A percentile compares a stretch with the other conserved stretches of the same genome.
These are phyloP conservation scores for Solanum microdontum DNA, from an alignment of 257 asterid species.

Conservation along the genomic window DNA sequence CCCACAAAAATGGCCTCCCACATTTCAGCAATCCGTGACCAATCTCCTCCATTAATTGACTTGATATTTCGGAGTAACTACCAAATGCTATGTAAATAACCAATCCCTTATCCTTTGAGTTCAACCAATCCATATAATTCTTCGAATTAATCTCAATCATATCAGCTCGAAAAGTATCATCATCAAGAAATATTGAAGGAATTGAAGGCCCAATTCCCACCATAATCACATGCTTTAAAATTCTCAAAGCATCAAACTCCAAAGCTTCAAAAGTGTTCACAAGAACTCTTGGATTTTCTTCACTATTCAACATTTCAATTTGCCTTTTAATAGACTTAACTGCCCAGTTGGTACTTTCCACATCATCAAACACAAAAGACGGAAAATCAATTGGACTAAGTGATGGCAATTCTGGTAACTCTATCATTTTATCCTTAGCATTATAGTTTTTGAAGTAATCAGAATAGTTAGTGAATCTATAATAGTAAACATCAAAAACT, in stretches of 20 bases:
- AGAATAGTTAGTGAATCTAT: not conserved
- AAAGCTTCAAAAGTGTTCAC: too few relatives aligned
- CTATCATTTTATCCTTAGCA: too few relatives aligned
- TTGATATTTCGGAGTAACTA: not conserved
- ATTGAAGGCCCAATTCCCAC: too few relatives aligned
- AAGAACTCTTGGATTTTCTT: too few relatives aligned
- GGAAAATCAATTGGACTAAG: not conserved
- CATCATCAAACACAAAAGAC: not conserved
- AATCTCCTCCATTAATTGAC: conserved; percentile 4
- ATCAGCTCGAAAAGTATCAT: too few relatives aligned
- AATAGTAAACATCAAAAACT: conserved; percentile 5
- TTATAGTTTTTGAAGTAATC: too few relatives aligned
- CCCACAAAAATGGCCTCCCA: not conserved
- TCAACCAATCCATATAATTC: conserved; percentile 5
- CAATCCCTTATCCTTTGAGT: not conserved
- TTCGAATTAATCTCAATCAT: not conserved
- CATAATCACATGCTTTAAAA: too few relatives aligned
- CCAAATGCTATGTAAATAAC: conserved; percentile 12
- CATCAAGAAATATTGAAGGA: too few relatives aligned
- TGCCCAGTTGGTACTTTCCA: not conserved
- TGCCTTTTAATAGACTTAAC: not conserved
- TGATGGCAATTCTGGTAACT: not conserved
- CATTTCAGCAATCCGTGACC: conserved; percentile 8
- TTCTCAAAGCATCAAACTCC: too few relatives aligned
- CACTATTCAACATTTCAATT: not conserved